These are phyloP conservation scores for Sapria himalayana DNA, from an alignment of 345 rosid species.

Conservation along the genomic window DNA sequence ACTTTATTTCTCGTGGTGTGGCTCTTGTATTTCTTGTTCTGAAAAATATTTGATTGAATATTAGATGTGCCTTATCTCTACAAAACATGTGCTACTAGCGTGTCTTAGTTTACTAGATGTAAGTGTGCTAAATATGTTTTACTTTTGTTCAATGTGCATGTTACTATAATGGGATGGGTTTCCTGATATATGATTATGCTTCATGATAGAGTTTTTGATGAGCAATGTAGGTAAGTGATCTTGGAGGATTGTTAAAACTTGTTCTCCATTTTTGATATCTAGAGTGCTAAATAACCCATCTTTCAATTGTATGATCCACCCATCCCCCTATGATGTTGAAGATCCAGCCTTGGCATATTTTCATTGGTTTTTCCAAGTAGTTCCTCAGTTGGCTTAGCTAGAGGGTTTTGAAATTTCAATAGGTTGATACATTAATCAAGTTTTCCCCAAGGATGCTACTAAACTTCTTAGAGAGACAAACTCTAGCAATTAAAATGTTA, in stretches of 20 bases:
- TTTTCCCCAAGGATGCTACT: constrained; percentile 74
- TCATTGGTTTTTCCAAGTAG: constrained; percentile 69
- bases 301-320: constrained; percentile 74
- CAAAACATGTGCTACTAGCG: no score
- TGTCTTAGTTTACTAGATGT: no score
- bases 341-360: constrained; percentile 21
- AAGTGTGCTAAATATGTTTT: no score
- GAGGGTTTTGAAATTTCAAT: constrained; percentile 72
- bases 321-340: constrained; percentile 31
- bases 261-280: constrained; percentile 41
- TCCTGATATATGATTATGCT: no score
- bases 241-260: constrained; percentile 49
- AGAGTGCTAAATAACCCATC: constrained; percentile 48
- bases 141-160: no score
- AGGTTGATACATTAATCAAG: constrained; percentile 77
- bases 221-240: constrained; percentile 65
- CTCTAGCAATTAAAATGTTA: no score
- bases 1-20: no score
- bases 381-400: constrained; percentile 43
- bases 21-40: no score
- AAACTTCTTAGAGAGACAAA: constrained; percentile 45
- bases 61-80: no score
- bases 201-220: no score
- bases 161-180: no score
- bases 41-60: no score